Evolutionary conservation across 2,329 filamentous ascomycete species (phyloP).

Genomic region (Claviceps purpurea): DNA sequence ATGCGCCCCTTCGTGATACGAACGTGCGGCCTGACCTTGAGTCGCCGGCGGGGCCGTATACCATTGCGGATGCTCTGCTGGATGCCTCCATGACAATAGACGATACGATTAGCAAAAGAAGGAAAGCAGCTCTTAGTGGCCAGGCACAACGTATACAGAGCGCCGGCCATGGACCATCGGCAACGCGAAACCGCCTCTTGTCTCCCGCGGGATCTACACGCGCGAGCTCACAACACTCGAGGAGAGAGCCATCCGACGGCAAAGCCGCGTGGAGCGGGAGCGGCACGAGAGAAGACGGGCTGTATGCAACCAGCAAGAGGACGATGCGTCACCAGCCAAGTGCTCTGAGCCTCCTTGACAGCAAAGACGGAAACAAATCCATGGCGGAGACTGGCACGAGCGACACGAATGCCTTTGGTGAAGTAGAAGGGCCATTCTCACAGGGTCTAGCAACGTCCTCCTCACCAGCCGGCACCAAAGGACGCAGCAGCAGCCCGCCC

Average conservation of each 20-base stretch:
- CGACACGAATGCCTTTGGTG: conserved; percentile 44
- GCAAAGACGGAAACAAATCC: conserved; percentile 45
- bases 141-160: conserved; percentile 32
- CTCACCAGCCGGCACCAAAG: conserved; percentile 12
- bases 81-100: conserved; percentile 87
- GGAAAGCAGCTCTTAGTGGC: conserved; percentile 36
- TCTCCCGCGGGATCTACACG: conserved; percentile 18
- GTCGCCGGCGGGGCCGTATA: conserved; percentile 41
- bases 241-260: conserved; percentile 20
- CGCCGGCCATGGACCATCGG: conserved; percentile 17
- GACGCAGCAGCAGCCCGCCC: conserved; percentile 12
- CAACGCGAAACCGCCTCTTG: conserved; percentile 15
- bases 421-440: conserved; percentile 44
- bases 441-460: conserved; percentile 16
- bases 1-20: conserved; percentile 41
- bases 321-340: conserved; percentile 46
- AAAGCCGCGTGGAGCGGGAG: conserved; percentile 10
- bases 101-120: conserved; percentile 43
- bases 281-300: conserved; percentile 24
- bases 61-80: conserved; percentile 78
- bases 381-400: conserved; percentile 45
- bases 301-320: conserved; percentile 27
- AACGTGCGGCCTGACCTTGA: conserved; percentile 20
- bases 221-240: conserved; percentile 24
- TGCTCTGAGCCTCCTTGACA: conserved; percentile 44